Conservation (phyloP, 2,329 filamentous ascomycete species). For the Aspergillus sp. region DNA sequence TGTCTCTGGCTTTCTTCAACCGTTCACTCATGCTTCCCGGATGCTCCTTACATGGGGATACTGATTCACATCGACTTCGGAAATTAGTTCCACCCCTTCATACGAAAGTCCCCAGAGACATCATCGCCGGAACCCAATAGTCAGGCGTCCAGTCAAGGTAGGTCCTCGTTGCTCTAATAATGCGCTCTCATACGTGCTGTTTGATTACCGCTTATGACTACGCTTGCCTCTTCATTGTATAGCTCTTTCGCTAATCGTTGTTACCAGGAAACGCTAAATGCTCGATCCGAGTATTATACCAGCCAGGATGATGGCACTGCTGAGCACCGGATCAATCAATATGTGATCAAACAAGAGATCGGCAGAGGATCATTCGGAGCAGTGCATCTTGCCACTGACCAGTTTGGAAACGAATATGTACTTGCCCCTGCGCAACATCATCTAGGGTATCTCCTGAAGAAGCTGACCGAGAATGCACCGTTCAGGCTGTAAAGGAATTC, state of each 20-base stretch:
- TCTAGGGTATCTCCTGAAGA: neutral
- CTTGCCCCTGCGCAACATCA: conserved; percentile 20
- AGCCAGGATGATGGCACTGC: conserved; percentile 79
- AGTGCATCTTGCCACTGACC: conserved; percentile 86
- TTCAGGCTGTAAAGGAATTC: conserved; percentile 92
- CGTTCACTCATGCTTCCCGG: no score
- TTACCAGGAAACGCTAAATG: conserved; percentile 82
- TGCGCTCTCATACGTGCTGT: neutral
- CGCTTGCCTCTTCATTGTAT: conserved; percentile 3
- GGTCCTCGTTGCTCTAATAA: neutral
- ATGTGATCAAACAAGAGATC: conserved; percentile 90
- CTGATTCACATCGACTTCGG: neutral
- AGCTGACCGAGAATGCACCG: conserved; percentile 4
- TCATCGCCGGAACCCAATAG: conserved; percentile 62
- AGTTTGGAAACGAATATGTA: conserved; percentile 92
- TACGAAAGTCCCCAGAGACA: conserved; percentile 67
- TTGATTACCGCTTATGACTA: neutral
- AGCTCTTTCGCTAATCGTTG: neutral
- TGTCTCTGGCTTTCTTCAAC: neutral
- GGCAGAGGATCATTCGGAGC: conserved; percentile 94
- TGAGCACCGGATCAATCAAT: conserved; percentile 91
- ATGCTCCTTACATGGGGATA: neutral
- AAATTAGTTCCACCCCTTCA: conserved; percentile 56
- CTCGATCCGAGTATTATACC: conserved; percentile 80
- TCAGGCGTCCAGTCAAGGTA: conserved; percentile 64